phyloP scores from a whole-genome alignment of 2,329 filamentous ascomycete genomes.

The Talaromyces rugulosus region DNA sequence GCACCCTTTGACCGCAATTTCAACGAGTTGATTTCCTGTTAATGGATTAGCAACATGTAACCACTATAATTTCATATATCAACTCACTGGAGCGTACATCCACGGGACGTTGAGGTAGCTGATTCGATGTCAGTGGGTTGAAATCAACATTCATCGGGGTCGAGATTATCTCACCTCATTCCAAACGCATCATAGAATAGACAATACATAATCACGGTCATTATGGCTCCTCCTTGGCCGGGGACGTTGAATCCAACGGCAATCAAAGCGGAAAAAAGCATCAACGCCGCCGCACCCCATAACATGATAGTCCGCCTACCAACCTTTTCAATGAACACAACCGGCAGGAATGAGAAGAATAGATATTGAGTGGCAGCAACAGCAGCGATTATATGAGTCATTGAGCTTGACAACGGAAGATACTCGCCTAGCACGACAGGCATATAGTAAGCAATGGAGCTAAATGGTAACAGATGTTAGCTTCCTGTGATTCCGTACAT shows the following conservation, averaged over 20 bases:
- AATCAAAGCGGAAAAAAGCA: constrained; percentile 80
- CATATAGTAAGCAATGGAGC: not conserved
- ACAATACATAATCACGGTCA: constrained; percentile 1
- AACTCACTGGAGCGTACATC: constrained; percentile 58
- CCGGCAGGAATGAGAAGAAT: constrained; percentile 32
- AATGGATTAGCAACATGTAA: too few species aligned
- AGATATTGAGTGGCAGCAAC: not conserved
- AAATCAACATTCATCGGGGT: constrained; percentile 58
- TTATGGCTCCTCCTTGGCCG: not conserved
- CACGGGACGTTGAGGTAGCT: constrained; percentile 90
- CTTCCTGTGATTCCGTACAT: not conserved
- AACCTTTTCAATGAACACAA: constrained; percentile 43
- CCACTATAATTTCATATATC: too few species aligned
- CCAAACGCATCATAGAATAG: constrained; percentile 58
- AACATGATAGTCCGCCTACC: constrained; percentile 36
- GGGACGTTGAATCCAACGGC: constrained; percentile 51
- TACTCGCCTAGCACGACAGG: not conserved
- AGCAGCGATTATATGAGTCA: not conserved
- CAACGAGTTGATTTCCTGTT: constrained; percentile 47
- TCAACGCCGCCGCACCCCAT: constrained; percentile 71
- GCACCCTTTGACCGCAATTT: constrained; percentile 49
- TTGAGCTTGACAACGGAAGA: not conserved
- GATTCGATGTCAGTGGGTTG: constrained; percentile 87
- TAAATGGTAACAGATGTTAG: not conserved
- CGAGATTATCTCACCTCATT: constrained; percentile 21